phyloP scores from a whole-genome alignment of 176 grass and related monocot genomes.

The Eleusine indica region DNA sequence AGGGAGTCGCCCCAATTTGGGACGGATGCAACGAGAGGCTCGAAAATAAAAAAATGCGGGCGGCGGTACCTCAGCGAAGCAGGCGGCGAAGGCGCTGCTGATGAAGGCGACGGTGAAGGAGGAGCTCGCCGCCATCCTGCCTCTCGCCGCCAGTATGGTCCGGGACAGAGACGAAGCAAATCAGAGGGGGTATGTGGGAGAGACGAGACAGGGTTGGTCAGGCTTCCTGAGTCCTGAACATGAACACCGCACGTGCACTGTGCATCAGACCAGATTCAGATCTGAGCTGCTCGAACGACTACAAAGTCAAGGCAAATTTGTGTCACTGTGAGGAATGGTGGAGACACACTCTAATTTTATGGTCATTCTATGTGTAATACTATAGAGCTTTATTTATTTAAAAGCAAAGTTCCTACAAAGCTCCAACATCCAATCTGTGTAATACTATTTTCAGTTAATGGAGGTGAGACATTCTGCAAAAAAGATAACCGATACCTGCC shows the following conservation, averaged over 20 bases:
- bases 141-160: background rate
- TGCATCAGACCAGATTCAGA: background rate
- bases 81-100: slow-evolving; percentile 90
- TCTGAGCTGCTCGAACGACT: background rate
- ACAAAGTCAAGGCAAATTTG: too few relatives aligned
- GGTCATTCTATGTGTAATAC: too few relatives aligned
- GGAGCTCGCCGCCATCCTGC: slow-evolving; percentile 31
- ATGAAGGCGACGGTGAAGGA: slow-evolving; percentile 74
- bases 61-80: slow-evolving; percentile 80
- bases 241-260: too few relatives aligned
- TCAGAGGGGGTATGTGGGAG: background rate
- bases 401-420: too few relatives aligned
- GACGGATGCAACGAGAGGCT: background rate
- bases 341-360: too few relatives aligned
- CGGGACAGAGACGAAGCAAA: background rate
- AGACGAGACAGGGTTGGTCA: background rate
- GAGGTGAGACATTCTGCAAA: too few relatives aligned
- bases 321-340: too few relatives aligned
- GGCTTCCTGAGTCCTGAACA: background rate
- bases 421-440: too few relatives aligned
- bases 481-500: too few relatives aligned
- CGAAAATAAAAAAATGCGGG: background rate
- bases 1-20: slow-evolving; percentile 7
- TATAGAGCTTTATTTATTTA: too few relatives aligned
- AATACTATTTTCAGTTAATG: too few relatives aligned